phyloP scores from a whole-genome alignment of 1,139 yeast genomes.

The Zygoascus meyerae region DNA sequence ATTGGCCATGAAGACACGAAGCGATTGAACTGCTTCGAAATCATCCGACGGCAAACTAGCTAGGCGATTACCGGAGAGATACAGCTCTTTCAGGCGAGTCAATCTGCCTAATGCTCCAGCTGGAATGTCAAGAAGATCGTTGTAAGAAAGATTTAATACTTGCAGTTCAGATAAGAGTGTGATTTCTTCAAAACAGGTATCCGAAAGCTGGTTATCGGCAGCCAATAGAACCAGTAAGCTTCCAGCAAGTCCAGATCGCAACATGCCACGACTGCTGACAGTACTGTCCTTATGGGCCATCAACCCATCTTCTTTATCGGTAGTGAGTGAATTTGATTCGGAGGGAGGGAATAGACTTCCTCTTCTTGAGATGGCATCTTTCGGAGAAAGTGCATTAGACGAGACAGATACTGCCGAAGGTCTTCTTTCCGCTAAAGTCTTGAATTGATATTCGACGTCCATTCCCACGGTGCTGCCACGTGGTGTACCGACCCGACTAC shows the following conservation, averaged over 20 bases:
- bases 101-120: slow-evolving; percentile 60
- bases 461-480: slow-evolving; percentile 7
- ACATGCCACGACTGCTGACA: slow-evolving; percentile 9
- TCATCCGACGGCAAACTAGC: slow-evolving; percentile 83
- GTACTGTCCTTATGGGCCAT: slow-evolving; percentile 13
- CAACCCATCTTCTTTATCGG: slow-evolving; percentile 4
- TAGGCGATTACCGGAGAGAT: slow-evolving; percentile 76
- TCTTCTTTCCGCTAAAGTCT: slow-evolving; percentile 14
- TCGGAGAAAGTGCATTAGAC: slow-evolving; percentile 26
- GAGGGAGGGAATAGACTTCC: slow-evolving; percentile 17
- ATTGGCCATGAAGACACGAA: slow-evolving; percentile 64
- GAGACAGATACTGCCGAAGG: slow-evolving; percentile 18
- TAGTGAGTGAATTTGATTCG: background rate
- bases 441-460: slow-evolving; percentile 11
- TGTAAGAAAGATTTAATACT: slow-evolving; percentile 71
- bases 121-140: slow-evolving; percentile 77
- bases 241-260: slow-evolving; percentile 15
- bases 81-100: slow-evolving; percentile 57
- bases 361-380: slow-evolving; percentile 21
- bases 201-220: slow-evolving; percentile 80
- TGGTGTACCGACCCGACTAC: slow-evolving; percentile 3
- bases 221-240: slow-evolving; percentile 54
- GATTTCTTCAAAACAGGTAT: slow-evolving; percentile 68
- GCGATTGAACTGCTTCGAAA: slow-evolving; percentile 52
- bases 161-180: slow-evolving; percentile 56